phyloP scores from a whole-genome alignment of 352 stramenopile genomes.

The Phytophthora europaea region DNA sequence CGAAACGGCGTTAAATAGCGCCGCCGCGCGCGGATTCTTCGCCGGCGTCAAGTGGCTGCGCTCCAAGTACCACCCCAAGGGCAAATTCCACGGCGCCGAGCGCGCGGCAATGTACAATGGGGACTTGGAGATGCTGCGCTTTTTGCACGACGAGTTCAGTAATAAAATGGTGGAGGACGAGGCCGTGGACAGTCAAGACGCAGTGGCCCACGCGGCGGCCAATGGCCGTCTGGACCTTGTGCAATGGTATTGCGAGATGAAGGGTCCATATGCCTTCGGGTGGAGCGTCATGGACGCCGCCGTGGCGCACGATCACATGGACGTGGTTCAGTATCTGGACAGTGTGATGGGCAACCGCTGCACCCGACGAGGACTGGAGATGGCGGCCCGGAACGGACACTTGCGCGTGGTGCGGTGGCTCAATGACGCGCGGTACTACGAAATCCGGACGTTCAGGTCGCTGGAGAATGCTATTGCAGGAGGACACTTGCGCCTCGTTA shows the following conservation, averaged over 20 bases:
- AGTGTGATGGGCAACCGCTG: constrained; percentile 48
- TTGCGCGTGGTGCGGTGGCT: constrained; percentile 51
- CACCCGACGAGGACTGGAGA: constrained; percentile 48
- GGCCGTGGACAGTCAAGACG: constrained; percentile 45
- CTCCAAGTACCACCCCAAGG: constrained; percentile 41
- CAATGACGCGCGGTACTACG: constrained; percentile 46
- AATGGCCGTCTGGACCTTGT: constrained; percentile 46
- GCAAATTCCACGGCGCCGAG: constrained; percentile 48
- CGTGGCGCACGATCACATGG: constrained; percentile 51
- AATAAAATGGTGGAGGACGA: constrained; percentile 51
- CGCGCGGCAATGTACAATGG: constrained; percentile 48
- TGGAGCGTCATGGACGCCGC: constrained; percentile 59
- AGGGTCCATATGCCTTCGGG: constrained; percentile 50
- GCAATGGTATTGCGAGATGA: constrained; percentile 51
- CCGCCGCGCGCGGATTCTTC: constrained; percentile 35
- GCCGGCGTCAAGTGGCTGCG: constrained; percentile 43
- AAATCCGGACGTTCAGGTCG: constrained; percentile 46
- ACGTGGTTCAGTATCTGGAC: constrained; percentile 49
- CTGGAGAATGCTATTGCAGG: constrained; percentile 55
- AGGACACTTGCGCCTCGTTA: constrained; percentile 47
- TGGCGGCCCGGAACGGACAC: constrained; percentile 42
- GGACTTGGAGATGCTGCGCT: constrained; percentile 43
- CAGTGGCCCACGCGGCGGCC: constrained; percentile 44
- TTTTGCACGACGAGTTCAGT: constrained; percentile 44
- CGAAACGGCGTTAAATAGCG: constrained; percentile 38